Conservation (phyloP, 2,329 filamentous ascomycete species). For the Beauveria sp. region DNA sequence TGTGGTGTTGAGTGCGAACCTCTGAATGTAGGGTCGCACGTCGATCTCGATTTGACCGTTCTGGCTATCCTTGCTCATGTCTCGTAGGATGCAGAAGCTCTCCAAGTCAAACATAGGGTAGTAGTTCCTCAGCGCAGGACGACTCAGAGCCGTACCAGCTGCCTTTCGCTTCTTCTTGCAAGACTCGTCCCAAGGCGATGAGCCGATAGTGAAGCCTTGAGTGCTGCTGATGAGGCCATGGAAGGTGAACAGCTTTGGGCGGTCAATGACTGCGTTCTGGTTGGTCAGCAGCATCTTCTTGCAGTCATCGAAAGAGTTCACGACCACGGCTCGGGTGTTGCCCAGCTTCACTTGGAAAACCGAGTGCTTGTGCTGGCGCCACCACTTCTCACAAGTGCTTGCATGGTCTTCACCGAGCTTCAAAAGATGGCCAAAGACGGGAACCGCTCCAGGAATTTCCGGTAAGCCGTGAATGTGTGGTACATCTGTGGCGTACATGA, state of each 20-base stretch:
- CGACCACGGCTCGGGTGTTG: constrained; percentile 43
- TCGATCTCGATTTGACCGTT: constrained; percentile 34
- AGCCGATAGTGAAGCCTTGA: constrained; percentile 49
- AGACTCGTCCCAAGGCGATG: constrained; percentile 44
- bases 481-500: constrained; percentile 34
- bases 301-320: constrained; percentile 46
- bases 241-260: constrained; percentile 45
- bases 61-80: constrained; percentile 24
- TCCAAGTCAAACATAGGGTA: constrained; percentile 47
- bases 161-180: constrained; percentile 47
- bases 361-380: constrained; percentile 37
- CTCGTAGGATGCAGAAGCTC: constrained; percentile 41
- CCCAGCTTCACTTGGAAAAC: constrained; percentile 46
- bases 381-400: constrained; percentile 42
- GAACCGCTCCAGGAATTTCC: constrained; percentile 42
- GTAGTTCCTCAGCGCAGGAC: constrained; percentile 39
- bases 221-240: constrained; percentile 44
- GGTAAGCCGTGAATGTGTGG: constrained; percentile 40
- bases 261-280: constrained; percentile 42
- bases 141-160: constrained; percentile 37
- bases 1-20: constrained; percentile 31
- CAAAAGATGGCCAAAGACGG: constrained; percentile 42
- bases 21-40: constrained; percentile 43
- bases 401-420: constrained; percentile 46
- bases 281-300: constrained; percentile 42